phyloP scores from a whole-genome alignment of 345 rosid genomes.

The Microthlaspi erraticum region DNA sequence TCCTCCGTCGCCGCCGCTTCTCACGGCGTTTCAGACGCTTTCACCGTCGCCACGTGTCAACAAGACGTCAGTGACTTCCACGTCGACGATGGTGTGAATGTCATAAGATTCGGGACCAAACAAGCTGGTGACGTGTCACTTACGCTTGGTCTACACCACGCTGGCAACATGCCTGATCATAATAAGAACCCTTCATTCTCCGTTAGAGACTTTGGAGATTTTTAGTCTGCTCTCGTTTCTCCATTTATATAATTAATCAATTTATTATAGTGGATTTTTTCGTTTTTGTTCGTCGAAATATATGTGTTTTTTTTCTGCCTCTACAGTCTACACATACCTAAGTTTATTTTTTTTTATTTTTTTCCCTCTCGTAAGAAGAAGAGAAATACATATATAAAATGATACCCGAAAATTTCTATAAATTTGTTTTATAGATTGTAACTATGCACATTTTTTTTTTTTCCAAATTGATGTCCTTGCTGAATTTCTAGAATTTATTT shows the following conservation, averaged over 20 bases:
- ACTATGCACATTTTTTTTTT: background rate
- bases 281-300: background rate
- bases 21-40: conserved; percentile 37
- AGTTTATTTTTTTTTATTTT: background rate
- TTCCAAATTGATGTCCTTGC: background rate
- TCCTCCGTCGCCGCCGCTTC: conserved; percentile 35
- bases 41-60: conserved; percentile 41
- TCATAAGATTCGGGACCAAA: conserved; percentile 78
- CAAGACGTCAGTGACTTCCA: conserved; percentile 48
- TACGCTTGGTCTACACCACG: conserved; percentile 93
- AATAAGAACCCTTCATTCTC: conserved; percentile 70
- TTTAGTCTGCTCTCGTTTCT: conserved; percentile 49
- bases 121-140: conserved; percentile 86
- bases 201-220: conserved; percentile 79
- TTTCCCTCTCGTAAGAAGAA: conserved; percentile 36
- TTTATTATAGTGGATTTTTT: conserved; percentile 21
- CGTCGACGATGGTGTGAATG: conserved; percentile 48
- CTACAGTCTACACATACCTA: conserved; percentile 16
- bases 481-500: background rate
- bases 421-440: conserved; percentile 4
- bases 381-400: conserved; percentile 26
- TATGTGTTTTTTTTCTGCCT: conserved; percentile 2
- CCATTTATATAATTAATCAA: conserved; percentile 28
- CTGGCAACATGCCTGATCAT: conserved; percentile 74
- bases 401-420: conserved; percentile 13